These are phyloP conservation scores for Pythium guiyangense DNA, from an alignment of 352 stramenopile species.

Conservation along the genomic window DNA sequence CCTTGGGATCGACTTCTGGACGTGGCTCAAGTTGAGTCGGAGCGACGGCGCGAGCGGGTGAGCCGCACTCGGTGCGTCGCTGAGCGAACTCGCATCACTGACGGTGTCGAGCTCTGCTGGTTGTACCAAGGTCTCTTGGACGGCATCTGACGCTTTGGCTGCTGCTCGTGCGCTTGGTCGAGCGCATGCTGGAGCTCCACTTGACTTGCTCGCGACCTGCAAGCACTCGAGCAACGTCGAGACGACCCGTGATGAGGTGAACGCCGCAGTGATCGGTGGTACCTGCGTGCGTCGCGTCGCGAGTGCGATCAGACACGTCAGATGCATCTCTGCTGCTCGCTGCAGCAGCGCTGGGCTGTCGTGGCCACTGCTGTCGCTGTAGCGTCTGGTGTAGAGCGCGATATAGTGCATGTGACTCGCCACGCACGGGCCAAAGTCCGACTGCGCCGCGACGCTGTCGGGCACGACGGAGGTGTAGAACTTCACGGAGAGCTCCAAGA, in stretches of 20 bases:
- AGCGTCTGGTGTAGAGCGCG: conserved; percentile 19
- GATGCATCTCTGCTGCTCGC: conserved; percentile 24
- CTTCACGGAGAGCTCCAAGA: conserved; percentile 22
- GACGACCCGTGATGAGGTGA: conserved; percentile 17
- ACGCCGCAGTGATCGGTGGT: conserved; percentile 25
- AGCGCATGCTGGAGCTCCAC: too few species aligned
- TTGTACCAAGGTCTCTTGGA: too few species aligned
- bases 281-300: conserved; percentile 22
- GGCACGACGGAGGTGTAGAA: conserved; percentile 23
- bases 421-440: conserved; percentile 23
- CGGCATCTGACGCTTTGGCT: neutral
- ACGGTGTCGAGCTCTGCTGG: neutral
- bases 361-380: conserved; percentile 7
- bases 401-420: conserved; percentile 25
- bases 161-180: neutral
- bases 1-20: conserved; percentile 1
- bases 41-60: neutral
- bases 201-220: neutral
- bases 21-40: conserved; percentile 5
- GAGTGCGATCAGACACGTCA: conserved; percentile 33
- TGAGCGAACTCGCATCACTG: too few species aligned
- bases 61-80: neutral
- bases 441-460: conserved; percentile 8
- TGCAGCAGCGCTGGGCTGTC: conserved; percentile 15
- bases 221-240: conserved; percentile 18